Conservation (phyloP, 257 asterid genomes). For the Nemophila menziesii region DNA sequence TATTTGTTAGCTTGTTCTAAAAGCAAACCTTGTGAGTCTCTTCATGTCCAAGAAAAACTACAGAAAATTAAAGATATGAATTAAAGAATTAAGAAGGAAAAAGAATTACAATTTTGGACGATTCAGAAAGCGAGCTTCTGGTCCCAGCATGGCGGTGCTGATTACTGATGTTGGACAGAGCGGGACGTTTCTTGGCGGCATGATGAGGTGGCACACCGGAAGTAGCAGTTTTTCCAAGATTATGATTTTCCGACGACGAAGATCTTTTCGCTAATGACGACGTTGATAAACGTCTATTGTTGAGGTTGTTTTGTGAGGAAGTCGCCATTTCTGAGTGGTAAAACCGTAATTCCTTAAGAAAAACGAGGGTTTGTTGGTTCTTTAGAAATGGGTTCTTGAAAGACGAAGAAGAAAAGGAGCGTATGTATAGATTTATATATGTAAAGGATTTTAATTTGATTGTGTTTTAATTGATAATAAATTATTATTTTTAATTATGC, state of each 20-base stretch:
- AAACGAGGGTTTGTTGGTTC: neutral
- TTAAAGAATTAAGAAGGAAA: neutral
- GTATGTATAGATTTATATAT: neutral
- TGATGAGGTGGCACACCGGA: constrained; percentile 15
- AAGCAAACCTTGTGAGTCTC: neutral
- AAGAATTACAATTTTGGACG: constrained; percentile 49
- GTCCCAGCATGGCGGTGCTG: constrained; percentile 32
- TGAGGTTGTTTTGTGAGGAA: constrained; percentile 14
- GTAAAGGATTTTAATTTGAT: constrained; percentile 4
- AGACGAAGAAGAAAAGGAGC: neutral
- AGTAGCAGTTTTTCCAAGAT: constrained; percentile 24
- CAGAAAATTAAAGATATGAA: constrained; percentile 1
- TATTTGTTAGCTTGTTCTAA: too few species aligned
- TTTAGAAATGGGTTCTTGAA: neutral
- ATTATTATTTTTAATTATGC: constrained; percentile 4
- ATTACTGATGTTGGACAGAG: constrained; percentile 60
- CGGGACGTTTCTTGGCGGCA: constrained; percentile 69
- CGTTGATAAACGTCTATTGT: constrained; percentile 30
- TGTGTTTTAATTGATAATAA: constrained; percentile 11
- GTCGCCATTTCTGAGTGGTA: constrained; percentile 13
- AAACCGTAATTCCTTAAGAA: constrained; percentile 1
- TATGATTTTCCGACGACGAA: constrained; percentile 25
- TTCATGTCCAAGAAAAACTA: neutral
- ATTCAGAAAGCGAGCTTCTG: constrained; percentile 19
- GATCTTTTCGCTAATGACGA: constrained; percentile 64